Percentiles rank a stretch among this genome's conserved stretches.
Conservation (phyloP, 768 basidiomycete genomes). For the Amanita subjunquillea region DNA sequence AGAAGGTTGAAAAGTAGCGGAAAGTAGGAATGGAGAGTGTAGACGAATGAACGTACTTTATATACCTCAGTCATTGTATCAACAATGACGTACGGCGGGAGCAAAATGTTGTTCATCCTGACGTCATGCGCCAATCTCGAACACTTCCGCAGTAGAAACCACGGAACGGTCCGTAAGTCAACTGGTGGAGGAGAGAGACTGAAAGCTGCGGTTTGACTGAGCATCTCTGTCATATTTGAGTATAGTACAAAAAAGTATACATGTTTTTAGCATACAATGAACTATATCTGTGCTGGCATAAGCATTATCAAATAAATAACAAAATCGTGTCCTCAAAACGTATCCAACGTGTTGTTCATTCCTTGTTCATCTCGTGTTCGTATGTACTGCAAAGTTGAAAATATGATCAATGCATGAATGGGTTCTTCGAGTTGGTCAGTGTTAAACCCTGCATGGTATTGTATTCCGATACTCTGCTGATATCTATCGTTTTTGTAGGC, state of each 20-base stretch:
- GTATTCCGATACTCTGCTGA: background rate
- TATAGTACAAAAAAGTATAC: too few species aligned
- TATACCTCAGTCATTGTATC: background rate
- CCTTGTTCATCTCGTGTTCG: too few species aligned
- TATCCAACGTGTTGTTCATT: too few species aligned
- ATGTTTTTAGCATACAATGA: too few species aligned
- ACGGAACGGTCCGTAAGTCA: too few species aligned
- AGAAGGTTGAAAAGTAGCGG: background rate
- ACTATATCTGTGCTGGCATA: too few species aligned
- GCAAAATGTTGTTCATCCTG: background rate
- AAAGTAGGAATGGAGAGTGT: background rate
- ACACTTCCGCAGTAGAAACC: background rate
- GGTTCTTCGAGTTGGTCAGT: background rate
- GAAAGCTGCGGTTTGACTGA: too few species aligned
- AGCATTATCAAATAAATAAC: too few species aligned
- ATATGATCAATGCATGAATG: background rate
- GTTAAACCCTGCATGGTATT: background rate
- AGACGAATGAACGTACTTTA: background rate
- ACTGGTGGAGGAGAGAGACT: too few species aligned
- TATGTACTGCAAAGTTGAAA: too few species aligned
- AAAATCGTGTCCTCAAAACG: too few species aligned
- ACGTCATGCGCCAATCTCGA: background rate
- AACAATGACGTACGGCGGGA: background rate
- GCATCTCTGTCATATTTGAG: too few species aligned
- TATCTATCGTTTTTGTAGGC: background rate